Base-by-base conservation (phyloP, 2,329 filamentous ascomycete genomes). In the Trichoderma guizhouense region DNA sequence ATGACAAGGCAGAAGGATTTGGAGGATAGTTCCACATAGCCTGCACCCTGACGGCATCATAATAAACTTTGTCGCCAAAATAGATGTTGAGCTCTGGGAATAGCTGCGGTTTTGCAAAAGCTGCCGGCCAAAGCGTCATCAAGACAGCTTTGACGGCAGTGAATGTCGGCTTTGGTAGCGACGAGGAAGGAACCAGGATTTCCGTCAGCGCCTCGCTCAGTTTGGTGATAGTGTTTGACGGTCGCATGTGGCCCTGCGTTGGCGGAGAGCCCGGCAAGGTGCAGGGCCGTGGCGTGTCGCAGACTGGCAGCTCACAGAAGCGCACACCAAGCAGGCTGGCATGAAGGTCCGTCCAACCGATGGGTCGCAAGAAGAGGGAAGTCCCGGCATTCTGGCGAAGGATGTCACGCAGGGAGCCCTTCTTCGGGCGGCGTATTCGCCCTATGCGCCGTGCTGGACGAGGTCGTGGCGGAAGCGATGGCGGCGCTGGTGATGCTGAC, bases 261-360 rank as follows among this genome's bases (percentile, higher is more conserved):
- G 83, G 81, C 32, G 80, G 78, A 43, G 81, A 78, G 21, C 78
- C 77, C 26, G 78, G 76, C 7, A 78, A 58, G 15, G 77, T 76
- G 14, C 74, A 74, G 1, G 86, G 85, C 3, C 82, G 76, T 2
- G 85, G 85, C 7, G 78, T 82, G 47, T 79, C 79, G 76, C 84
- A 83, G 6, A 82, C 76, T 18, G 84, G 81, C 15, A 82, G 79
- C 74, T 84, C 79, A 30, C 79, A 72, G 78, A 88, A 89, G 57
- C 78, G 78, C 18, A 82, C 84, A 28, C 82, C 83, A 7, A 89
- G 84, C 2, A 88, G 78, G 57, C 80, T 77, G 11, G 82, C 76
- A 72, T 90, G 88, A 1, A 81, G 71, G 69, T 89, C 87, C 18
- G 85, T 88, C 88, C 88, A 90, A 76, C 83, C 84, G 60, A 88